Evolutionary conservation across 306 rosid genomes (phyloP), one percentile per base, ranked within the genome.

Genomic region (Prunus fruticosa): DNA sequence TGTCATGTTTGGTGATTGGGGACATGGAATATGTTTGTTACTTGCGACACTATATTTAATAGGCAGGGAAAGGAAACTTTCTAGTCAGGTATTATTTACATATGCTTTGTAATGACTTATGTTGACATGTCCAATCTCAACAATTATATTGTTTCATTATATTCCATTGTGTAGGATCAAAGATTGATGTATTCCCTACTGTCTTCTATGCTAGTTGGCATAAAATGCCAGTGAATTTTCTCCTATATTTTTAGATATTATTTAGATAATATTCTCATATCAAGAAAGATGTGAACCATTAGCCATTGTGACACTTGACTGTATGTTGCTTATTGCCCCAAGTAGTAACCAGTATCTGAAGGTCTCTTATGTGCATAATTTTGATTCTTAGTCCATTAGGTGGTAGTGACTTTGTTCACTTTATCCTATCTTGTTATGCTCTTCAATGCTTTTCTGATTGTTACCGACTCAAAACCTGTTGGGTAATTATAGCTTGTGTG

Each of bases 1-100:
- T 34, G 97, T 95, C 57, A 95, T 95, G 98, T 95, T 95, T 87
- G 98, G 98, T 76, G 98, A 95, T 83, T 95, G 98, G 98, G 98
- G 98, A 70, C 98, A 95, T 83, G 98, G 98, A 83, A 83, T 95
- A 85, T 95, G 98, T 84, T 74, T 95, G 84, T 84, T 95, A 52
- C 87, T 95, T 51, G 96, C 82, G 49, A 82, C 98, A 53, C 83
- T 95, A 66, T 95, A 85, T 87, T 74, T 92, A 71, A 69, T 95
- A 79, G 62, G 80, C 80, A 86, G 91, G 84, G 98, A 95, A 89
- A 95, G 68, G 81, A 89, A 88, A 78, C 86, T 88, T 84, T 89
- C 97, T 67, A 86, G 88, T 76, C 91, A 92, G 98, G 98, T 95
- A 86, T 82, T 49, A 56, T 38, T 38, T 38, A 7, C 66, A 23